Conservation (phyloP, 805 yeast genomes). For the Candida awuae region DNA sequence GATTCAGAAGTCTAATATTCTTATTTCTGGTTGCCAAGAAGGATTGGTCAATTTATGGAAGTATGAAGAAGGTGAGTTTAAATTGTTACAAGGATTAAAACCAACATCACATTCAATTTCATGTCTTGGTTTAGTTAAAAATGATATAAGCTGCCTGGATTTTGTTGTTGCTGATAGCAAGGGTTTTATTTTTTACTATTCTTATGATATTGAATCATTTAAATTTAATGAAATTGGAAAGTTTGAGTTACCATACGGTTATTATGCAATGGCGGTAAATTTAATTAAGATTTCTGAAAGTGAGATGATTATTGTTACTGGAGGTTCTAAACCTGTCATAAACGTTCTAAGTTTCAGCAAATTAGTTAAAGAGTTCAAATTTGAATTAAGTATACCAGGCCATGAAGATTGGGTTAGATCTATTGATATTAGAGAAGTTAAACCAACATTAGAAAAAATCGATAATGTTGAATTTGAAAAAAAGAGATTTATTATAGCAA, state of each 20-base stretch:
- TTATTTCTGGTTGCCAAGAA: constrained; percentile 67
- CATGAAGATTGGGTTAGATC: constrained; percentile 96
- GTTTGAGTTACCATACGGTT: constrained; percentile 34
- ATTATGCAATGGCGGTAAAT: constrained; percentile 39
- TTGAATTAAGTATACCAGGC: constrained; percentile 50
- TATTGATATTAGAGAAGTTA: constrained; percentile 46
- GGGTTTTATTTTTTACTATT: constrained; percentile 53
- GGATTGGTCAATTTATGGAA: constrained; percentile 55
- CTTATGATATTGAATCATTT: constrained; percentile 15
- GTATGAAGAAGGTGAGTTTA: constrained; percentile 22
- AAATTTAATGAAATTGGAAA: constrained; percentile 26
- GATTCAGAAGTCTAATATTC: constrained; percentile 34
- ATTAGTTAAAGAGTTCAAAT: constrained; percentile 34
- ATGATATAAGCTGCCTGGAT: constrained; percentile 22
- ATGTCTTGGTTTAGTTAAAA: constrained; percentile 7
- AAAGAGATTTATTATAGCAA: constrained; percentile 62
- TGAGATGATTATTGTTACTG: constrained; percentile 53
- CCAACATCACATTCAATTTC: constrained; percentile 10
- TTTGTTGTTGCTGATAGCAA: constrained; percentile 58
- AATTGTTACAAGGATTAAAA: constrained; percentile 26
- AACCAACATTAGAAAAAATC: constrained; percentile 18
- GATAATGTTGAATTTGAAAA: constrained; percentile 15
- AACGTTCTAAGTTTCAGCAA: constrained; percentile 29
- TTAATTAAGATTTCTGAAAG: constrained; percentile 24
- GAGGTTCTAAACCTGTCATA: constrained; percentile 56